Conservation (phyloP, 1,284 basidiomycete genomes). For the Trametes sp. region DNA sequence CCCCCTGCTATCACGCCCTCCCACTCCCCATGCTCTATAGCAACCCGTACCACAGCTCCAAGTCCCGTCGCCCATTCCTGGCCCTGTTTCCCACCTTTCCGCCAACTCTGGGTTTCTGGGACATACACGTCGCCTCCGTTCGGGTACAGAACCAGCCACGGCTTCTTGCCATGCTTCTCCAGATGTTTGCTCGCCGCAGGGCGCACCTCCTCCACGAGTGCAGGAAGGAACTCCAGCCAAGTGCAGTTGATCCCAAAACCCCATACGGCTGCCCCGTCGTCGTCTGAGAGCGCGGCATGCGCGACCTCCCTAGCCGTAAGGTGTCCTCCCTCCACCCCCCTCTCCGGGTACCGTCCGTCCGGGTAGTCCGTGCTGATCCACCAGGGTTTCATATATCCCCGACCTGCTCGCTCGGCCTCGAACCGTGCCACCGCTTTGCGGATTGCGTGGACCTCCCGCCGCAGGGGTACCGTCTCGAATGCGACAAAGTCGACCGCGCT, state of each 20-base stretch:
- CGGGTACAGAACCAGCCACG: slow-evolving; percentile 76
- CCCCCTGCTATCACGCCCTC: slow-evolving; percentile 70
- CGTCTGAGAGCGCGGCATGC: slow-evolving; percentile 37
- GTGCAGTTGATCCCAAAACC: slow-evolving; percentile 82
- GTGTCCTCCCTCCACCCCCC: slow-evolving; percentile 35
- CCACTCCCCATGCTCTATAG: slow-evolving; percentile 48
- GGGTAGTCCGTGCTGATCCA: slow-evolving; percentile 83
- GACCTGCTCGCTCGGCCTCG: slow-evolving; percentile 35
- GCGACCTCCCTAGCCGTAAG: slow-evolving; percentile 49
- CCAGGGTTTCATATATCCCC: slow-evolving; percentile 61
- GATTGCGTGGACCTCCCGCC: slow-evolving; percentile 72
- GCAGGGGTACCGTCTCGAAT: slow-evolving; percentile 83
- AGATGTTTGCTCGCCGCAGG: slow-evolving; percentile 27
- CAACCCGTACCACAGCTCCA: slow-evolving; percentile 36
- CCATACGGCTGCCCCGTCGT: slow-evolving; percentile 45
- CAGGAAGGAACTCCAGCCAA: slow-evolving; percentile 46
- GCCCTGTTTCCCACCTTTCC: slow-evolving; percentile 27
- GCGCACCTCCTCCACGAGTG: slow-evolving; percentile 43
- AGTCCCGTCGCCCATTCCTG: slow-evolving; percentile 56
- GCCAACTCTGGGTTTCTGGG: slow-evolving; percentile 54
- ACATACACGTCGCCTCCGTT: slow-evolving; percentile 74
- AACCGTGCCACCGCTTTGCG: slow-evolving; percentile 59
- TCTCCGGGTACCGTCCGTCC: slow-evolving; percentile 57
- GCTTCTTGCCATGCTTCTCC: slow-evolving; percentile 34
- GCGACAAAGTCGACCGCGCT: slow-evolving; percentile 66